Conservation (phyloP, 139 green algal species). For the Pseudopediastrum boryanum region DNA sequence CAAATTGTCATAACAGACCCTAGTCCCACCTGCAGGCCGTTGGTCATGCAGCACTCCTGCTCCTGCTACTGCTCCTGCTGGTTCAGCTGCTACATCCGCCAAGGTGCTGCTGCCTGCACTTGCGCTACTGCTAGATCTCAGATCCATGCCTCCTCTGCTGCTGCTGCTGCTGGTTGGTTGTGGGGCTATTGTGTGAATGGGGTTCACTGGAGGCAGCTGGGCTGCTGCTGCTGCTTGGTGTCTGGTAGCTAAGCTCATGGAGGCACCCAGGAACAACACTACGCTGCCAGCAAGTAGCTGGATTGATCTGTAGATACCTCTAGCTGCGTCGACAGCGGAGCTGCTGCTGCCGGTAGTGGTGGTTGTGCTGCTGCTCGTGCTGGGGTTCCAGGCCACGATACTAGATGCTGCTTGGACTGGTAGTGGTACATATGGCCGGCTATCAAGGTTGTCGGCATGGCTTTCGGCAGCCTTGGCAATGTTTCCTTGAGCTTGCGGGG, state of each 20-base stretch:
- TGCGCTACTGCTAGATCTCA: neutral
- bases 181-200: neutral
- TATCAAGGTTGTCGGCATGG: too few species aligned
- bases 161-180: conserved; percentile 17
- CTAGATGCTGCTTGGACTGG: too few species aligned
- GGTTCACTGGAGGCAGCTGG: neutral
- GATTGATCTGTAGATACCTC: neutral
- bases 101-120: neutral
- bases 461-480: too few species aligned
- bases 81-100: neutral
- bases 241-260: neutral
- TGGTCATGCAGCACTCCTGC: neutral
- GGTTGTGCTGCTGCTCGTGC: conserved; percentile 2
- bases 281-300: neutral
- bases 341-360: conserved; percentile 17
- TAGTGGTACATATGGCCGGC: too few species aligned
- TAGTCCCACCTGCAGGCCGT: neutral
- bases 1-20: too few species aligned
- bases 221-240: neutral
- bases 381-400: neutral
- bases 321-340: neutral
- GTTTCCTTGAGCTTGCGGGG: too few species aligned
- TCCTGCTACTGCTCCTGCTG: conserved; percentile 1
- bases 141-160: conserved; percentile 8
- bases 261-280: neutral